Evolutionary conservation across 2,329 filamentous ascomycete species (phyloP).

Genomic region (Aspergillus glaucus): DNA sequence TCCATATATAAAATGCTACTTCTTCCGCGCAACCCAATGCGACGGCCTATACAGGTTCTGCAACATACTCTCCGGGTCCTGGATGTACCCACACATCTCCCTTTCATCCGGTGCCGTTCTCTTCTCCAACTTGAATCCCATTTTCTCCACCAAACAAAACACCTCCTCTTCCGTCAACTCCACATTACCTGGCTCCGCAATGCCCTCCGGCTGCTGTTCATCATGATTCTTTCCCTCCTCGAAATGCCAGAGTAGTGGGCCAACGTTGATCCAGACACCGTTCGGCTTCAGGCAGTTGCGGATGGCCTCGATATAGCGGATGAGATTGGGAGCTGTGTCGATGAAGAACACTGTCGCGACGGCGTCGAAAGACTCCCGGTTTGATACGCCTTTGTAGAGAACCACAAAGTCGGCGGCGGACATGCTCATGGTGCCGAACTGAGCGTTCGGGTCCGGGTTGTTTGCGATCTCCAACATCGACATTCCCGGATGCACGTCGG

Average conservation of each 20-base stretch:
- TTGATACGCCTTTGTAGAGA: slow-evolving; percentile 63
- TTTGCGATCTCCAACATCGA: slow-evolving; percentile 40
- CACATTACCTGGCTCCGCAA: slow-evolving; percentile 82
- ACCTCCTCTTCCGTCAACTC: slow-evolving; percentile 90
- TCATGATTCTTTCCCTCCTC: slow-evolving; percentile 48
- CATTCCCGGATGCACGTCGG: slow-evolving; percentile 68
- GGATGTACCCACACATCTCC: slow-evolving; percentile 65
- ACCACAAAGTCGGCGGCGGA: slow-evolving; percentile 86
- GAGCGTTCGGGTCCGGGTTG: slow-evolving; percentile 18
- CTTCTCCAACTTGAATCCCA: slow-evolving; percentile 71
- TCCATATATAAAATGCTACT: neutral
- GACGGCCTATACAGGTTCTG: slow-evolving; percentile 73
- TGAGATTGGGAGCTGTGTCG: slow-evolving; percentile 89
- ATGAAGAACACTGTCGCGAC: slow-evolving; percentile 93
- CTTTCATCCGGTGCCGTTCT: slow-evolving; percentile 51
- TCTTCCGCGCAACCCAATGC: slow-evolving; percentile 80
- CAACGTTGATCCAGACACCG: slow-evolving; percentile 82
- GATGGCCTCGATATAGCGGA: slow-evolving; percentile 83
- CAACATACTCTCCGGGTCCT: slow-evolving; percentile 78
- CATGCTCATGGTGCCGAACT: slow-evolving; percentile 76
- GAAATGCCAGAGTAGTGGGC: slow-evolving; percentile 93
- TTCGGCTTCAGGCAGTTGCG: slow-evolving; percentile 67
- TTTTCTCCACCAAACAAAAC: slow-evolving; percentile 60
- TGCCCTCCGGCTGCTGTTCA: slow-evolving; percentile 45
- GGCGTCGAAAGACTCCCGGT: slow-evolving; percentile 64